Base-by-base conservation (phyloP, 2,329 filamentous ascomycete genomes). In the Talaromyces atroroseus region DNA sequence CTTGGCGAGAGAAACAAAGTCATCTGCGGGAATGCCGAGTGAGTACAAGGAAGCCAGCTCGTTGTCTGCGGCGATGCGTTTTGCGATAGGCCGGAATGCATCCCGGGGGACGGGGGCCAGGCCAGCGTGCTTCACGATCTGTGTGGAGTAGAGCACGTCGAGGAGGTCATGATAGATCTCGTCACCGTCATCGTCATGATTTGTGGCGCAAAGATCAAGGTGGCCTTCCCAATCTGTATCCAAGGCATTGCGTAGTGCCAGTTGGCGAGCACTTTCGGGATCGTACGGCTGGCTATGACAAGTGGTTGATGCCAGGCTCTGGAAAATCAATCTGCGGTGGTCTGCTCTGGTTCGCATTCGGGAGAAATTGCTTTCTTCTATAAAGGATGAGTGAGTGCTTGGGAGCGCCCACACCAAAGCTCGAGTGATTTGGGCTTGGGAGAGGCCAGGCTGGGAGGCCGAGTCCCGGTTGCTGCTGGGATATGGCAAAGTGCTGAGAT, bases 141-240 rank as follows among this genome's bases (percentile, higher is more conserved):
- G 52, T 18, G 26, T 47, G 1, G 52, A 54, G 34, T 38, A 54
- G n/a, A 54, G 42, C 18, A 54, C 42, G 12, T 54, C 44, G 1
- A 54, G 52, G 14, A 54, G 42, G 24, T 54, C 52, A 47, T 48
- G 42, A 26, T 54, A 54, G 14, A 54, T 54, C 42, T 54, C 52
- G 14, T 54, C 52, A 20, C 52, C 52, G 34, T 48, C 52, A 18
- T 54, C 44, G 18, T 54, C 52, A 24, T 42, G 42, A 20, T 54
- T 54, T 16, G 26, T 21, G 3, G 42, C 20, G 42, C 44, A 47
- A 14, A 48, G 29, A 7, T 54, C 52, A 36, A 36, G 24, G 21
- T 24, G 3, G 16, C 32, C n/a, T 24, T 38, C 45, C 42, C 45
- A 16, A 38, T 47, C 42, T 7, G 48, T 20, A 21, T 54, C 44